Evolutionary conservation across 306 rosid genomes (phyloP).

Genomic region (Rosa chinensis): DNA sequence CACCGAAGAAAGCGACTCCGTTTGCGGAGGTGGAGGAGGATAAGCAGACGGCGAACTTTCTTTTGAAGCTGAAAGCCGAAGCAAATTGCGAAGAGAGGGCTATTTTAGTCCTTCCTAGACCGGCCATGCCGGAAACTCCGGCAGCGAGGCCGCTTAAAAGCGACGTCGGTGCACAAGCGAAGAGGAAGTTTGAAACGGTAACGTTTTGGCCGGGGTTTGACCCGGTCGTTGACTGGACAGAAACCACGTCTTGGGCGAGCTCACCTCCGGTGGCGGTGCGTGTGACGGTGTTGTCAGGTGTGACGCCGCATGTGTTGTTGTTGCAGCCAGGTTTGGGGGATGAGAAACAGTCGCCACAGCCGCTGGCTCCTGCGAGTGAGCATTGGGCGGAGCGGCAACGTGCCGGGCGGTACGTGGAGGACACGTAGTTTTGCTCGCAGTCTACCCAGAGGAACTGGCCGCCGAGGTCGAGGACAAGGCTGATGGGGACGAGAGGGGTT

Average conservation of each 20-base stretch:
- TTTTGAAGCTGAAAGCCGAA: conserved; percentile 54
- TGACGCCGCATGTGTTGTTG: conserved; percentile 53
- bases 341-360: conserved; percentile 57
- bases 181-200: conserved; percentile 38
- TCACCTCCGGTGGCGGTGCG: conserved; percentile 55
- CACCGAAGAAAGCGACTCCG: conserved; percentile 53
- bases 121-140: conserved; percentile 60
- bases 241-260: conserved; percentile 41
- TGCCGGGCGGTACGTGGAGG: conserved; percentile 58
- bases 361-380: conserved; percentile 44
- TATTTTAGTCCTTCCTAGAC: conserved; percentile 53
- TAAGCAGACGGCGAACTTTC: conserved; percentile 55
- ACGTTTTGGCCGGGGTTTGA: conserved; percentile 43
- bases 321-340: conserved; percentile 60
- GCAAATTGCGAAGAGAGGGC: conserved; percentile 50
- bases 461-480: conserved; percentile 53
- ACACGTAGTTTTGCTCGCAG: conserved; percentile 39
- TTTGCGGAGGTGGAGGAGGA: conserved; percentile 26
- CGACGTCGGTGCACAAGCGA: conserved; percentile 49
- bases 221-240: conserved; percentile 51
- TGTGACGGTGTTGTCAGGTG: conserved; percentile 45
- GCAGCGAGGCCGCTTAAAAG: conserved; percentile 42
- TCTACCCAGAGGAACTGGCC: conserved; percentile 59
- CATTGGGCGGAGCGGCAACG: conserved; percentile 55
- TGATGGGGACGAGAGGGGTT: conserved; percentile 44